phyloP scores from a whole-genome alignment of 2,329 filamentous ascomycete genomes.

The Stachybotrys echinatus region DNA sequence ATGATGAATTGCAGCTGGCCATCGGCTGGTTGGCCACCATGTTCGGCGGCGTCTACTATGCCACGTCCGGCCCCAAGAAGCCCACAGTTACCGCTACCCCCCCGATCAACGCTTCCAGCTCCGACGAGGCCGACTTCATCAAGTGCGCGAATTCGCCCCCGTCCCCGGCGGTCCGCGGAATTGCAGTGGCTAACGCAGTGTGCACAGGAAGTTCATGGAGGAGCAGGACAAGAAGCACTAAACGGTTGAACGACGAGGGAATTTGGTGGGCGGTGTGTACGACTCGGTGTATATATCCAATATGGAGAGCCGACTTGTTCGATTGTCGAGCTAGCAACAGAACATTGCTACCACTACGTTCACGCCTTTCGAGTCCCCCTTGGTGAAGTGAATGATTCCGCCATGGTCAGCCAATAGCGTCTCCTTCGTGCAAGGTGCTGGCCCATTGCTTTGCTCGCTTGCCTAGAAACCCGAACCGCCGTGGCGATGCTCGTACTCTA shows the following conservation, averaged over 20 bases:
- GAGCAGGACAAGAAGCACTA: conserved; percentile 37
- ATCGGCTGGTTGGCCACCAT: conserved; percentile 49
- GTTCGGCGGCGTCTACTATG: conserved; percentile 42
- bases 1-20: conserved; percentile 42
- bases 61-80: conserved; percentile 38
- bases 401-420: no score
- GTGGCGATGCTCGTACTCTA: no score
- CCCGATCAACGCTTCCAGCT: conserved; percentile 57
- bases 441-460: no score
- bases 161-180: conserved; percentile 1
- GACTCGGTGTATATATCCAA: conserved; percentile 27
- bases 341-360: neutral
- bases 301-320: conserved; percentile 9
- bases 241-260: conserved; percentile 10
- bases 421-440: no score
- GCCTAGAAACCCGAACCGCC: no score
- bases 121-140: conserved; percentile 61
- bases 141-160: conserved; percentile 42
- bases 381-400: no score
- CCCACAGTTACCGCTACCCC: conserved; percentile 39
- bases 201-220: conserved; percentile 32
- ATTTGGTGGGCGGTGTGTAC: conserved; percentile 16
- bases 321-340: neutral
- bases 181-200: conserved; percentile 16
- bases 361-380: no score